Evolutionary conservation across 768 basidiomycete genomes (phyloP).

Genomic region (Asterophora parasitica): DNA sequence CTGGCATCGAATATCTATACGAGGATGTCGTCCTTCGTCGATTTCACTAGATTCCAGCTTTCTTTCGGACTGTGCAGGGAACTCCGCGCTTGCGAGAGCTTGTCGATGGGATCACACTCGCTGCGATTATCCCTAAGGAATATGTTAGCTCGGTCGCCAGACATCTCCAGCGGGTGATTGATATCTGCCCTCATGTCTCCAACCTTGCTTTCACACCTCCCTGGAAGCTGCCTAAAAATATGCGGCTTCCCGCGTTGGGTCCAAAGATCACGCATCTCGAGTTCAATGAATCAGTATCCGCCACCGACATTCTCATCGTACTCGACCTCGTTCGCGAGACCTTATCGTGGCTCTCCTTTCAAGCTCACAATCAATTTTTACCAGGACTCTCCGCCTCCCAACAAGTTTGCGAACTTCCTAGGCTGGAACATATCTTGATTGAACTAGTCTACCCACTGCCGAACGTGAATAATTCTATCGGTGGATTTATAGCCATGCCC

Average conservation of each 20-base stretch:
- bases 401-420: conserved; percentile 2
- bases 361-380: conserved; percentile 1
- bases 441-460: conserved; percentile 1
- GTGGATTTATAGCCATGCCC: conserved; percentile 7
- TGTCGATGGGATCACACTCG: conserved; percentile 13
- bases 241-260: conserved; percentile 2
- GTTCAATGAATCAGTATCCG: background rate
- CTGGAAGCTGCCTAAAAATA: conserved; percentile 2
- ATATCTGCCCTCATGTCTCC: conserved; percentile 6
- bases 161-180: conserved; percentile 8
- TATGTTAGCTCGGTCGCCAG: conserved; percentile 11
- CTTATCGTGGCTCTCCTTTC: conserved; percentile 8
- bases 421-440: conserved; percentile 7
- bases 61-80: conserved; percentile 17
- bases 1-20: conserved; percentile 23
- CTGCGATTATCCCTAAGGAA: conserved; percentile 7
- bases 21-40: conserved; percentile 21
- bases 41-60: conserved; percentile 17
- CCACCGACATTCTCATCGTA: background rate
- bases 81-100: conserved; percentile 7
- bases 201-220: conserved; percentile 4
- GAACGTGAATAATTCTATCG: too few species aligned
- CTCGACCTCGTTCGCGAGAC: conserved; percentile 2
- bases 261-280: conserved; percentile 4
- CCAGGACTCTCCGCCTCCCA: background rate